Conservation (phyloP, 73 alveolate genomes). For the Breviolum minutum region DNA sequence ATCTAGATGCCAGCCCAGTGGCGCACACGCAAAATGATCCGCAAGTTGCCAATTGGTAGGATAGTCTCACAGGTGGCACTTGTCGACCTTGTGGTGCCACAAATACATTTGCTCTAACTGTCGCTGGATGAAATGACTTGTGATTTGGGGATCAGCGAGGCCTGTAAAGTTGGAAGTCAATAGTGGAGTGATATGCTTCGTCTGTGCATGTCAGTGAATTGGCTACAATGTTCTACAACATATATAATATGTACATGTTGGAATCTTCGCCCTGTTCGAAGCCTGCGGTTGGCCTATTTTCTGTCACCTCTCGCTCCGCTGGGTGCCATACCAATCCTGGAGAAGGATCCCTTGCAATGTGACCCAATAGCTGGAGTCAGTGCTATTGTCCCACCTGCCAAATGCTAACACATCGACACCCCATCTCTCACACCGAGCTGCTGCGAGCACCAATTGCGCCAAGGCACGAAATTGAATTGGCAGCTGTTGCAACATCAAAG, state of each 20-base stretch:
- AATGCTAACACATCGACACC: background rate
- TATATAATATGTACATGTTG: too few relatives aligned
- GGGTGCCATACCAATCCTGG: constrained; percentile 37
- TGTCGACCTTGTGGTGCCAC: constrained; percentile 17
- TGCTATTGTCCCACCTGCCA: constrained; percentile 54
- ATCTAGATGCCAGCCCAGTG: background rate
- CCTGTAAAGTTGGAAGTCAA: too few relatives aligned
- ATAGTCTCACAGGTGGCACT: constrained; percentile 3
- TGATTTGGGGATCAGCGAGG: too few relatives aligned
- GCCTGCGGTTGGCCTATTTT: too few relatives aligned
- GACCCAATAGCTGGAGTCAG: constrained; percentile 66
- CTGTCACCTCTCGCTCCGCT: background rate
- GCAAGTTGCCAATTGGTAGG: constrained; percentile 24
- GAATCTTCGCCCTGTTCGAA: too few relatives aligned
- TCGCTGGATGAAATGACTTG: too few relatives aligned
- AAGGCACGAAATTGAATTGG: background rate
- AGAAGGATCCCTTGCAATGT: constrained; percentile 21
- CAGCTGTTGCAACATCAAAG: constrained; percentile 10
- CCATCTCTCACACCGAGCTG: background rate
- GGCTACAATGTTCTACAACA: too few relatives aligned
- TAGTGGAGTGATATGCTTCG: too few relatives aligned
- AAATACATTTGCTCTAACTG: too few relatives aligned
- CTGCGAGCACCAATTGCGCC: background rate
- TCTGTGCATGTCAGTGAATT: too few relatives aligned
- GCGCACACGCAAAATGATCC: constrained; percentile 30